These are phyloP conservation scores for Fermentozyma sake DNA, from an alignment of 1,139 yeast species.

Conservation along the genomic window DNA sequence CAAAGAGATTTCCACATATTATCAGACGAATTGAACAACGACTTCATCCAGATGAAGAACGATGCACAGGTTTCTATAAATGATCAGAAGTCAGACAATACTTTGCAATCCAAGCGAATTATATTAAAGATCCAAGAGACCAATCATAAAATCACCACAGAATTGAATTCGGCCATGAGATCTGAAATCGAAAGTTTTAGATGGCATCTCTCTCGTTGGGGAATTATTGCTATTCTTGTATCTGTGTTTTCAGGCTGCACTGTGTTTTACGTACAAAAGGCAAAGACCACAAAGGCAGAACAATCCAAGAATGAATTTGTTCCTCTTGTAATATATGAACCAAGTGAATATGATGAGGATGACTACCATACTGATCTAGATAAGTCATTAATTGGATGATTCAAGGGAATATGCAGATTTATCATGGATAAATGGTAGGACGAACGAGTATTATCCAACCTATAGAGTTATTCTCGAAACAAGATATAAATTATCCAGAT, in stretches of 20 bases:
- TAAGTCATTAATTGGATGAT: slow-evolving; percentile 12
- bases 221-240: slow-evolving; percentile 57
- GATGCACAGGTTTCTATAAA: slow-evolving; percentile 81
- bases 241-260: slow-evolving; percentile 40
- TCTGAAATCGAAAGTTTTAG: slow-evolving; percentile 84
- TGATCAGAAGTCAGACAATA: slow-evolving; percentile 83
- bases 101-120: slow-evolving; percentile 66
- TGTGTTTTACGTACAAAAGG: slow-evolving; percentile 36
- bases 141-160: slow-evolving; percentile 80
- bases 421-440: no score
- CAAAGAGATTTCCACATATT: slow-evolving; percentile 69
- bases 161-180: slow-evolving; percentile 74
- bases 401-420: no score
- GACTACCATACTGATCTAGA: slow-evolving; percentile 46
- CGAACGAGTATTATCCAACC: no score
- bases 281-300: slow-evolving; percentile 20
- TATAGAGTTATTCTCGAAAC: no score
- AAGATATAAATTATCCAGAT: no score
- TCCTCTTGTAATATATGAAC: slow-evolving; percentile 45
- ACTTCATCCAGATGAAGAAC: slow-evolving; percentile 60
- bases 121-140: slow-evolving; percentile 77
- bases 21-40: slow-evolving; percentile 74
- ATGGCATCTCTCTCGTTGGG: slow-evolving; percentile 93
- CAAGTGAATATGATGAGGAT: slow-evolving; percentile 46
- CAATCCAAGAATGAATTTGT: slow-evolving; percentile 32